These are phyloP conservation scores for Exidia glandulosa DNA, from an alignment of 768 basidiomycete genomes.

Conservation along the genomic window DNA sequence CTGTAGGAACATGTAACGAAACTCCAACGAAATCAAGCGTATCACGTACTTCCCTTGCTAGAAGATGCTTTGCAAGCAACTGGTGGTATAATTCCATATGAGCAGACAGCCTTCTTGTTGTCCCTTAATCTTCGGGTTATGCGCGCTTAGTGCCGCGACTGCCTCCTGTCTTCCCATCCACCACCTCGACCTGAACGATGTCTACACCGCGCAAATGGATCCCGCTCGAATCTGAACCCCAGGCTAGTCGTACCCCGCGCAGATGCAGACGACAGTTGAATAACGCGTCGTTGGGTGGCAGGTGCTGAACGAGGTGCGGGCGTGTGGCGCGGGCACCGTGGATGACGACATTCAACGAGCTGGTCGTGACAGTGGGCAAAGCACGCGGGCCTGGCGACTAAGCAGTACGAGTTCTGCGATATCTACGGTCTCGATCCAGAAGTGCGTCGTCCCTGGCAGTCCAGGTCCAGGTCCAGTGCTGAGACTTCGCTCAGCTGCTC, in stretches of 20 bases:
- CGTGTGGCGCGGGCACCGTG: not conserved
- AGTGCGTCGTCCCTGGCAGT: conserved; percentile 22
- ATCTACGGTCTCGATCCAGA: conserved; percentile 64
- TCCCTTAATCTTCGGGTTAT: too few species aligned
- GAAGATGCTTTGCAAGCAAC: too few species aligned
- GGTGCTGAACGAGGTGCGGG: not conserved
- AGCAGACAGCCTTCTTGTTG: too few species aligned
- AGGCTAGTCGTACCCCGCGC: not conserved
- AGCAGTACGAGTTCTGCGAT: conserved; percentile 48
- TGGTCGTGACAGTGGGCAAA: conserved; percentile 45
- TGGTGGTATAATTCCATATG: too few species aligned
- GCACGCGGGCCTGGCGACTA: conserved; percentile 49
- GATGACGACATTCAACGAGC: not conserved
- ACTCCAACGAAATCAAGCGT: too few species aligned
- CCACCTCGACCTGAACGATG: too few species aligned
- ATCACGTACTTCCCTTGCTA: too few species aligned
- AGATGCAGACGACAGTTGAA: not conserved
- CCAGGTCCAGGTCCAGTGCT: not conserved
- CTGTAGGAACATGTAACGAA: too few species aligned
- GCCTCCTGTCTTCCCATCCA: too few species aligned
- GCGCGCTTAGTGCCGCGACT: too few species aligned
- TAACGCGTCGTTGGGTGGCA: not conserved
- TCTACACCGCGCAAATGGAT: too few species aligned
- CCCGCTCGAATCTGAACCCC: not conserved
- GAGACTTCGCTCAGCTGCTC: not conserved